Base-by-base conservation (phyloP, 2,329 filamentous ascomycete species). In the Zymoseptoria ardabiliae region DNA sequence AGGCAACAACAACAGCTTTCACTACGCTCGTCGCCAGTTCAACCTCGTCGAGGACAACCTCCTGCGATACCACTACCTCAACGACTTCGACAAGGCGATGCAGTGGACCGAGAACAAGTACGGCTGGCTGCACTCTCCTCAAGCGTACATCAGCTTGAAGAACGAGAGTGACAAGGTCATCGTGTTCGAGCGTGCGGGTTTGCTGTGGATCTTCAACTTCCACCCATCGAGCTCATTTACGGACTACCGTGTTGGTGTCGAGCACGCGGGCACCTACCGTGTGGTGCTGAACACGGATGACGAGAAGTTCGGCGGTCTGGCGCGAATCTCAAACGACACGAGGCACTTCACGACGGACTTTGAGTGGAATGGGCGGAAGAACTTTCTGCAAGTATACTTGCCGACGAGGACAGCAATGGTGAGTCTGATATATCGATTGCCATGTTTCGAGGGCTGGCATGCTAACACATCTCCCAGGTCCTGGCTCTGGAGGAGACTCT, bases 121-220 rank as follows among this genome's bases (percentile, higher is more conserved):
- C 71, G 91, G 92, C 65, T 99, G 94, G 94, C 81, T 99, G 45
- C 86, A 90, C 71, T 79, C 88, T 0, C 78, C 87, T 0, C 93
- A 97, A 76, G 94, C 92, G 0, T 96, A 94, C 73, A 87, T 99
- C 70, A 94, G 89, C 62, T 81, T 97, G 67, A 99, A 97, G 82
- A 86, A 99, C 72, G 91, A 97, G 71, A 80, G 76, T 20, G 94
- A 99, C 77, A 99, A 97, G 78, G 87, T 97, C 50, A 85, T 99
- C 65, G 92, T 96, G 3, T 99, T 97, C 73, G 94, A 99, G 79
- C 85, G 94, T 30, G 94, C 86, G 1, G 92, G 92, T 0, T 78
- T 96, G 60, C 80, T 99, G 10, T 99, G 92, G 80, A 82, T 97
- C 68, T 97, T 99, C 82, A 99, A 99, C 77, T 97, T 97, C 81